Conservation (phyloP, 2,329 filamentous ascomycete genomes). For the Neocatenulostroma microsporum region DNA sequence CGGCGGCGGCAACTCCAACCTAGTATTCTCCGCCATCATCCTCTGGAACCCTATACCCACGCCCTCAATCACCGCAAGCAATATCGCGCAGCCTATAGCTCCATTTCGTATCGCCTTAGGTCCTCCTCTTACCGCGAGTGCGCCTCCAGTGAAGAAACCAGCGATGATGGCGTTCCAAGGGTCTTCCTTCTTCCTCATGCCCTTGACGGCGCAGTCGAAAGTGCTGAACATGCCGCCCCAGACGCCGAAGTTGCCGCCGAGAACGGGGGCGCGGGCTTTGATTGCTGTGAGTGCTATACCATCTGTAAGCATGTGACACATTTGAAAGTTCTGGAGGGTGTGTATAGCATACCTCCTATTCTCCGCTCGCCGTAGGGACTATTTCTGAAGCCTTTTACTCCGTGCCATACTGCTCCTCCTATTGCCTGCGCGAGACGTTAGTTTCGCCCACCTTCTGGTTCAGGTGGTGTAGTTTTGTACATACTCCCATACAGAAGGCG, state of each 20-base stretch:
- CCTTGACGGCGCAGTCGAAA: conserved; percentile 95
- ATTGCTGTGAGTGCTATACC: conserved; percentile 72
- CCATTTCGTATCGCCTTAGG: conserved; percentile 88
- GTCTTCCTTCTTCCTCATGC: conserved; percentile 82
- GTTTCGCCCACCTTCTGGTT: not conserved
- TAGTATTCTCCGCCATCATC: conserved; percentile 85
- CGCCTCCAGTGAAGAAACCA: conserved; percentile 91
- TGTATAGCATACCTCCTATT: conserved; percentile 57
- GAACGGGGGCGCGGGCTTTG: conserved; percentile 91
- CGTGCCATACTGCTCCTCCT: conserved; percentile 74
- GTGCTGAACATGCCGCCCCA: conserved; percentile 96
- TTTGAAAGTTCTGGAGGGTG: no score
- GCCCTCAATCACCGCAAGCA: conserved; percentile 93
- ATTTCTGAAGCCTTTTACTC: conserved; percentile 63
- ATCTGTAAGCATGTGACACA: conserved; percentile 1
- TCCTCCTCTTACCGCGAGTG: conserved; percentile 84
- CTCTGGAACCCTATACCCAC: conserved; percentile 93
- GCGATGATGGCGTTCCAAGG: conserved; percentile 97
- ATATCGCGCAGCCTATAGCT: conserved; percentile 89
- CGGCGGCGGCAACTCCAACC: conserved; percentile 56
- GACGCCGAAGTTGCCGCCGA: conserved; percentile 95
- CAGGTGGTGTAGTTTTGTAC: conserved; percentile 27
- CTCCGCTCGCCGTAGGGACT: conserved; percentile 76
- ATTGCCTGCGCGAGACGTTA: conserved; percentile 21
- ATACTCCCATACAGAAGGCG: conserved; percentile 92